Percentiles rank a stretch among this genome's conserved stretches.
Evolutionary conservation across 805 yeast genomes (phyloP).

Genomic region (Ogataea nakhonphanomensis): DNA sequence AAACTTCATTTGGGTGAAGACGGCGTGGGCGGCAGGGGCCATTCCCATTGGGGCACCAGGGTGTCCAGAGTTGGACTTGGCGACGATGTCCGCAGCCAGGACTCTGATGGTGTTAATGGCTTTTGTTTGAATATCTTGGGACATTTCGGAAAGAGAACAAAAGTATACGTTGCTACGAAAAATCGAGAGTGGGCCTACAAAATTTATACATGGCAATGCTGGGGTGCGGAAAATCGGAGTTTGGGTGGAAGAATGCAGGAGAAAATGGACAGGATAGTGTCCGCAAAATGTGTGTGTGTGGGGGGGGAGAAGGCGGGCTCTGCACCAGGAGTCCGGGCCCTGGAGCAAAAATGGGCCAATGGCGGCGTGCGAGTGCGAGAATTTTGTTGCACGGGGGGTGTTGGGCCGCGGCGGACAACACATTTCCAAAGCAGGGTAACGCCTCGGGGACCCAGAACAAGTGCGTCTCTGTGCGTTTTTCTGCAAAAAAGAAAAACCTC

Average conservation of each 20-base stretch:
- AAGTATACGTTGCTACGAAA: slow-evolving; percentile 10
- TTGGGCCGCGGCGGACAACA: background rate
- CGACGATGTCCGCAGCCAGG: slow-evolving; percentile 82
- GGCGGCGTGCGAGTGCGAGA: background rate
- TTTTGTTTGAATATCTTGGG: slow-evolving; percentile 60
- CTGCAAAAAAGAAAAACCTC: background rate
- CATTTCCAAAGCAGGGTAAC: slow-evolving; percentile 5
- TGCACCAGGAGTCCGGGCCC: background rate
- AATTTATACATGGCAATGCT: slow-evolving; percentile 2
- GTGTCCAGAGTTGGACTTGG: slow-evolving; percentile 92
- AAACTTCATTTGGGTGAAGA: slow-evolving; percentile 77
- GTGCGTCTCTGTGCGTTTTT: background rate
- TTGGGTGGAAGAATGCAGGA: slow-evolving; percentile 2
- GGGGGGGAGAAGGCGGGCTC: background rate
- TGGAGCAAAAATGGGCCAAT: background rate
- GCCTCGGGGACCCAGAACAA: background rate
- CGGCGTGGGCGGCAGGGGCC: slow-evolving; percentile 91
- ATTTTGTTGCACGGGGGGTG: background rate
- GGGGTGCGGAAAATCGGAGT: slow-evolving; percentile 10
- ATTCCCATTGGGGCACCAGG: slow-evolving; percentile 99
- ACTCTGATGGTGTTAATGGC: slow-evolving; percentile 87
- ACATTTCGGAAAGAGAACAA: slow-evolving; percentile 18
- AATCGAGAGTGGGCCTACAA: background rate
- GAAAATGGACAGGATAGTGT: background rate
- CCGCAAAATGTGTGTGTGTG: background rate